phyloP scores from a whole-genome alignment of 2,329 filamentous ascomycete species.

The Clonostachys rhizophaga region DNA sequence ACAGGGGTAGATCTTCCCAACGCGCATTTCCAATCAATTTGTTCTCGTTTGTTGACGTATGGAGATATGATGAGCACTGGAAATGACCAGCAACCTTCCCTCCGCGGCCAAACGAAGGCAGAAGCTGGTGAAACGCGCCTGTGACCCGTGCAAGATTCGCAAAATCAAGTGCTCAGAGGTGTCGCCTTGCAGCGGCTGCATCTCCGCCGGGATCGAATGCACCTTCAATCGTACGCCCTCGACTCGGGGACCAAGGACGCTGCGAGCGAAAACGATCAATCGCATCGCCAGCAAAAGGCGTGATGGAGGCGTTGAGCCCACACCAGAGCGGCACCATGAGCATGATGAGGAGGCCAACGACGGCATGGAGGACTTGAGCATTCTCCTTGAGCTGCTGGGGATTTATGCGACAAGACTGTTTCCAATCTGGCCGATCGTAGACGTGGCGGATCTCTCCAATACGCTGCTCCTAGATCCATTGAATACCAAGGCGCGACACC shows the following conservation, averaged over 20 bases:
- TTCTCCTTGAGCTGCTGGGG: constrained; percentile 18
- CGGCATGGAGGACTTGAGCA: not conserved
- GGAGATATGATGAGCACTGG: no score
- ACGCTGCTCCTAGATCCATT: constrained; percentile 23
- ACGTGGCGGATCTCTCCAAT: constrained; percentile 33
- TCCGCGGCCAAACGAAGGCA: not conserved
- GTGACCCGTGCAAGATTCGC: constrained; percentile 47
- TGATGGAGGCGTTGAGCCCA: not conserved
- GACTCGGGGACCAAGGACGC: constrained; percentile 36
- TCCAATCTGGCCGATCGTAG: constrained; percentile 46
- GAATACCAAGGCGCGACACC: constrained; percentile 25
- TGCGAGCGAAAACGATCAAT: constrained; percentile 37
- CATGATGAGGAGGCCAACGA: not conserved
- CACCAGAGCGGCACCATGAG: not conserved
- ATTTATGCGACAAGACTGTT: constrained; percentile 44
- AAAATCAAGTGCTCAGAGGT: constrained; percentile 45
- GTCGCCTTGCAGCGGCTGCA: constrained; percentile 39
- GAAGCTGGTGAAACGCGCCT: constrained; percentile 33
- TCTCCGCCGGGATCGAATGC: constrained; percentile 36
- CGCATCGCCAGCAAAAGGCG: constrained; percentile 24
- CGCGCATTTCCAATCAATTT: no score
- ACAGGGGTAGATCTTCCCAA: no score
- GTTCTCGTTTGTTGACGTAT: no score
- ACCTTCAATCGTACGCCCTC: constrained; percentile 41
- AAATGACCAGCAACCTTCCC: no score